A percentile compares a stretch with the other conserved stretches of the same genome.
Conservation (phyloP, 306 rosid species). For the Pueraria montana region DNA sequence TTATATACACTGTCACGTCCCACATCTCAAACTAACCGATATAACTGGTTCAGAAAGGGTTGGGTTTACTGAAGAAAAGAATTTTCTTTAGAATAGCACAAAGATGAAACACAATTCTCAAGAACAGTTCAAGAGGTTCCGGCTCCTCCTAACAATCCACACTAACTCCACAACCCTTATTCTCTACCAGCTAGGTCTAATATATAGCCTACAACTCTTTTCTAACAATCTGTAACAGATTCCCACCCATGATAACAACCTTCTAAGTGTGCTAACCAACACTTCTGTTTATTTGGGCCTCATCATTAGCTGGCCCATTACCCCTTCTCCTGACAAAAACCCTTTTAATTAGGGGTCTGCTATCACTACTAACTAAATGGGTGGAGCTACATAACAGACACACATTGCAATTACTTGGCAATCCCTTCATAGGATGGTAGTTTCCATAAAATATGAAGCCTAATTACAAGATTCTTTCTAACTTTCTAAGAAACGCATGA, state of each 20-base stretch:
- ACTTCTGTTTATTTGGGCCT: neutral
- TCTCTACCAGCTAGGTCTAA: neutral
- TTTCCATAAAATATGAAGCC: constrained; percentile 7
- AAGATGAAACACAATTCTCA: neutral
- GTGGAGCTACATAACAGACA: neutral
- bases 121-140: neutral
- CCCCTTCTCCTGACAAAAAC: neutral
- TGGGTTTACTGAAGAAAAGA: neutral
- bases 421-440: neutral
- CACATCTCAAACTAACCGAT: neutral
- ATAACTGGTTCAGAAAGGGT: neutral
- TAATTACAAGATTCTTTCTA: neutral
- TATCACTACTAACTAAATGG: neutral
- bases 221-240: neutral
- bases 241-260: neutral
- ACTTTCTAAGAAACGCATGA: neutral
- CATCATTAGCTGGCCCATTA: neutral
- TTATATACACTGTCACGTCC: neutral
- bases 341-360: neutral
- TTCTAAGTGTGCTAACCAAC: neutral
- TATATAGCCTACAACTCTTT: neutral
- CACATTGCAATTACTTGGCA: neutral
- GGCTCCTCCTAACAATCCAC: neutral
- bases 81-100: neutral
- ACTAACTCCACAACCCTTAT: neutral